phyloP scores from a whole-genome alignment of 768 basidiomycete species.

The Cantharellus anzutake region DNA sequence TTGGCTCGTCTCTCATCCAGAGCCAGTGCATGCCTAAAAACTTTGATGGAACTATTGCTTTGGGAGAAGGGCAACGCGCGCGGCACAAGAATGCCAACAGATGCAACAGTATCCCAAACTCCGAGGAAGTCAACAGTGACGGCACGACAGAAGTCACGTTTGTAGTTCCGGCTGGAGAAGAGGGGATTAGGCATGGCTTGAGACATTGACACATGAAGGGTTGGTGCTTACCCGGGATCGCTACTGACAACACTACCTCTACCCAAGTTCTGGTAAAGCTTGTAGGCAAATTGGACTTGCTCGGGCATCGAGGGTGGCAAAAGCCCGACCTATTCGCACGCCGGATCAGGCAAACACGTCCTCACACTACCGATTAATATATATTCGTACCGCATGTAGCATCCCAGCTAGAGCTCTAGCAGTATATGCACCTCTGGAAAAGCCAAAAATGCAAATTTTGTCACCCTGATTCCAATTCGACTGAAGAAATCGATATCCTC shows the following conservation, averaged over 20 bases:
- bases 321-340: constrained; percentile 10
- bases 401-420: constrained; percentile 16
- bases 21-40: constrained; percentile 10
- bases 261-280: not conserved
- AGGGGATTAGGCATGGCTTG: not conserved
- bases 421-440: constrained; percentile 18
- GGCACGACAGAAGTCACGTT: not conserved
- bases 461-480: constrained; percentile 13
- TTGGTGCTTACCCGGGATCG: too few relatives aligned
- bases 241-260: not conserved
- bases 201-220: too few relatives aligned
- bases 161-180: not conserved
- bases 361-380: not conserved
- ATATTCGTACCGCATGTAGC: constrained; percentile 11
- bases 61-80: constrained; percentile 11
- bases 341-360: not conserved
- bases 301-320: constrained; percentile 11
- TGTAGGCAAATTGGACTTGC: not conserved
- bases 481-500: constrained; percentile 10
- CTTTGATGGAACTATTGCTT: constrained; percentile 7
- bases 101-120: constrained; percentile 12
- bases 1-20: too few relatives aligned
- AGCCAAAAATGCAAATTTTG: constrained; percentile 17
- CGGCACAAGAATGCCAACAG: constrained; percentile 10
- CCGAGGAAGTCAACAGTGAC: constrained; percentile 12